Evolutionary conservation across 2,329 filamentous ascomycete species (phyloP).

Genomic region (Aaosphaeria arxii): DNA sequence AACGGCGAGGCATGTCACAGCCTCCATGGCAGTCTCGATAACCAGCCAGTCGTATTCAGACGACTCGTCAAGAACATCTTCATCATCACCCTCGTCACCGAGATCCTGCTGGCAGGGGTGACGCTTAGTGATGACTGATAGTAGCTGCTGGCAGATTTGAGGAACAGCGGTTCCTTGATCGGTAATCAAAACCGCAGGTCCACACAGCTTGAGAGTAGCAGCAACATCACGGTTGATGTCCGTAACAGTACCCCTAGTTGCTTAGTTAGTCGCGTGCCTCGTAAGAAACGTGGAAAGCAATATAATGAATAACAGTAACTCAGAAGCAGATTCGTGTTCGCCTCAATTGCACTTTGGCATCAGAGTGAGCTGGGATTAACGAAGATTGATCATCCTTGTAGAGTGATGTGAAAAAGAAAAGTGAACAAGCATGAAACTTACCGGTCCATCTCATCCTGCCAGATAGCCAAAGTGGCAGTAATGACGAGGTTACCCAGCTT

Average conservation of each 20-base stretch:
- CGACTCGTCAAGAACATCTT: constrained; percentile 66
- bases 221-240: constrained; percentile 94
- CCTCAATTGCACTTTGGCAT: constrained; percentile 83
- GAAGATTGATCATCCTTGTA: constrained; percentile 74
- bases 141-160: constrained; percentile 71
- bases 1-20: constrained; percentile 77
- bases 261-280: constrained; percentile 12
- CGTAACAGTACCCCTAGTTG: constrained; percentile 73
- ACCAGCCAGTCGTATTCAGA: constrained; percentile 98
- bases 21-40: constrained; percentile 90
- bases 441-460: constrained; percentile 90
- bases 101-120: constrained; percentile 93
- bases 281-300: constrained; percentile 7
- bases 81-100: constrained; percentile 70
- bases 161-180: constrained; percentile 63
- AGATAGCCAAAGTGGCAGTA: constrained; percentile 78
- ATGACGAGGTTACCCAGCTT: constrained; percentile 85
- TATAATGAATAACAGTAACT: constrained; percentile 46
- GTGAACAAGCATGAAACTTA: constrained; percentile 54
- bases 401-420: constrained; percentile 5
- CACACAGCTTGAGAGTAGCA: constrained; percentile 85
- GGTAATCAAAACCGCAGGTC: constrained; percentile 77
- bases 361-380: constrained; percentile 99
- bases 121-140: constrained; percentile 79
- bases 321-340: constrained; percentile 71